Percentiles rank a stretch among this genome's conserved stretches.
These are phyloP conservation scores for Sarocladium brachiariae DNA, from an alignment of 2,329 filamentous ascomycete genomes.

Conservation along the genomic window DNA sequence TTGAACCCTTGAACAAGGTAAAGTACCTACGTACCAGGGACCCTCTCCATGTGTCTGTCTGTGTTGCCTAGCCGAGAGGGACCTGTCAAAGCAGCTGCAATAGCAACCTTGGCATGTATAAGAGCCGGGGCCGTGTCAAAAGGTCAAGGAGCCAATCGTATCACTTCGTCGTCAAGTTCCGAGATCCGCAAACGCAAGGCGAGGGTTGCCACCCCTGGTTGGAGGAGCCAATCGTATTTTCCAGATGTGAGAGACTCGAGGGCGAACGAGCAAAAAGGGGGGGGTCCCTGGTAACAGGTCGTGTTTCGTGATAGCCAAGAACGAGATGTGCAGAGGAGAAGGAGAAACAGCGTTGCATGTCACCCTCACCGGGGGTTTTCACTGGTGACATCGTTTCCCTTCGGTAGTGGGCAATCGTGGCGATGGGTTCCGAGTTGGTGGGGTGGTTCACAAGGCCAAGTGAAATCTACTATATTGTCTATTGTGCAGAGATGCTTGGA, in stretches of 20 bases:
- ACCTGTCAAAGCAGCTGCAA: too few species aligned
- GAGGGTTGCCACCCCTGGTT: neutral
- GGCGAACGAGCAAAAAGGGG: neutral
- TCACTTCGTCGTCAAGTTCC: neutral
- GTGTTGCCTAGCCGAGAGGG: too few species aligned
- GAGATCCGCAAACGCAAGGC: neutral
- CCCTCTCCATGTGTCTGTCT: too few species aligned
- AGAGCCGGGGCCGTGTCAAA: too few species aligned
- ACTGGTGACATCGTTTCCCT: neutral
- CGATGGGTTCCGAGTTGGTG: neutral
- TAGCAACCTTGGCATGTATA: neutral
- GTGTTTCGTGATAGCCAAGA: neutral
- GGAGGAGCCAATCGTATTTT: constrained; percentile 8
- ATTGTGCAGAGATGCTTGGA: too few species aligned
- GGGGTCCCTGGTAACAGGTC: neutral
- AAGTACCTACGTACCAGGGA: too few species aligned
- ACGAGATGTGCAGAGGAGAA: neutral
- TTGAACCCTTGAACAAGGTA: too few species aligned
- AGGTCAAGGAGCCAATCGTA: neutral
- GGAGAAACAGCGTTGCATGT: neutral
- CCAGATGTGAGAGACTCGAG: too few species aligned
- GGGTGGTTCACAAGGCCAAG: neutral
- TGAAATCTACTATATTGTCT: too few species aligned
- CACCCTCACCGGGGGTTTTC: neutral
- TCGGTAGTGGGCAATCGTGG: neutral